These are phyloP conservation scores for Malassezia yamatoensis DNA, from an alignment of 1,284 basidiomycete genomes.

Conservation along the genomic window DNA sequence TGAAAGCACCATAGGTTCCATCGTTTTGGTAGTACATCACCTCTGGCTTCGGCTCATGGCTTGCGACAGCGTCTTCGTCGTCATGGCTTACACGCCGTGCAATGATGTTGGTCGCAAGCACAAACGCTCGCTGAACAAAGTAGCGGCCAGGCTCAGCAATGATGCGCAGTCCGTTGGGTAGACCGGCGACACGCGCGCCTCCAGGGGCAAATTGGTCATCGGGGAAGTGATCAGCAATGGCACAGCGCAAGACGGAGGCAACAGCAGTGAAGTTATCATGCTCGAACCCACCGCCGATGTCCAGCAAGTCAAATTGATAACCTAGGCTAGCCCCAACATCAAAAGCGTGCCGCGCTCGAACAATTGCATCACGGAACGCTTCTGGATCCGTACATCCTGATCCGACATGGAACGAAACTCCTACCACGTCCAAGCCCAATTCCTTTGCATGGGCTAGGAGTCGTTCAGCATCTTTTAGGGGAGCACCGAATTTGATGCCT, in stretches of 20 bases:
- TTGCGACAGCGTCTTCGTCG: slow-evolving; percentile 16
- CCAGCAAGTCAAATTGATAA: slow-evolving; percentile 72
- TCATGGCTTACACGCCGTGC: slow-evolving; percentile 55
- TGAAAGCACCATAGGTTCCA: slow-evolving; percentile 78
- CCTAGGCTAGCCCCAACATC: slow-evolving; percentile 75
- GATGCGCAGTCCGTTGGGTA: slow-evolving; percentile 61
- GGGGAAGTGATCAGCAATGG: slow-evolving; percentile 78
- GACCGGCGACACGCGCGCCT: slow-evolving; percentile 29
- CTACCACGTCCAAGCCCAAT: slow-evolving; percentile 74
- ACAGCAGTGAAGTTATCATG: slow-evolving; percentile 75
- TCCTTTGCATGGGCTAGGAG: slow-evolving; percentile 71
- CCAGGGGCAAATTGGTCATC: slow-evolving; percentile 50
- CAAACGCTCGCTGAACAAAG: slow-evolving; percentile 85
- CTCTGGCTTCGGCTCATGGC: slow-evolving; percentile 19
- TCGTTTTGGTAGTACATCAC: slow-evolving; percentile 49
- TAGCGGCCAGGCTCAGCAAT: slow-evolving; percentile 95
- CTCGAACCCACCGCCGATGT: slow-evolving; percentile 93
- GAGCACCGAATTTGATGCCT: slow-evolving; percentile 93
- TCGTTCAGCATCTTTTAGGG: slow-evolving; percentile 67
- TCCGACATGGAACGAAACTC: slow-evolving; percentile 96
- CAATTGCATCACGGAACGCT: slow-evolving; percentile 80
- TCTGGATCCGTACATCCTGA: slow-evolving; percentile 87
- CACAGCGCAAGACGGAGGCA: slow-evolving; percentile 61
- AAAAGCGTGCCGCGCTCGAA: slow-evolving; percentile 71
- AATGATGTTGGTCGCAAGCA: slow-evolving; percentile 84